Conservation (phyloP, 257 asterid genomes). For the Linderniella brevidens region DNA sequence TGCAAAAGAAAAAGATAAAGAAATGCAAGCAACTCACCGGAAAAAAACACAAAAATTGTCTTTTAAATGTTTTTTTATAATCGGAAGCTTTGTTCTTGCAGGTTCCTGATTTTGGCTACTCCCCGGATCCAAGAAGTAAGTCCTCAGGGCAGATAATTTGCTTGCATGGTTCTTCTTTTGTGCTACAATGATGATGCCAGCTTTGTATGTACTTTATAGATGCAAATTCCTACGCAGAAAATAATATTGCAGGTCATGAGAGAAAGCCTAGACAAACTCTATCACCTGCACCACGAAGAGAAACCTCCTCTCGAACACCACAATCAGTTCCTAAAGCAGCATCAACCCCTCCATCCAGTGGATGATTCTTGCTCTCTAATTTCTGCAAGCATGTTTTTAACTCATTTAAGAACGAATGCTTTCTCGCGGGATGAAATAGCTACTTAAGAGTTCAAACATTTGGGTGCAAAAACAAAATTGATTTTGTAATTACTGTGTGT, state of each 20-base stretch:
- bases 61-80: slow-evolving; percentile 10
- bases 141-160: slow-evolving; percentile 14
- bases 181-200: slow-evolving; percentile 1
- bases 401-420: no score
- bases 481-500: background rate
- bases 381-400: background rate
- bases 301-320: slow-evolving; percentile 44
- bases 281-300: slow-evolving; percentile 29
- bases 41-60: background rate
- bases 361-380: slow-evolving; percentile 19
- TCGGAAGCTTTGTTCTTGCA: slow-evolving; percentile 21
- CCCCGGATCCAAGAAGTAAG: slow-evolving; percentile 81
- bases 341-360: slow-evolving; percentile 49
- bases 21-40: no score
- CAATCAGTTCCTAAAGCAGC: slow-evolving; percentile 50
- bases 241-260: slow-evolving; percentile 39
- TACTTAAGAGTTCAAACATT: no score
- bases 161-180: slow-evolving; percentile 4
- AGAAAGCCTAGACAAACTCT: slow-evolving; percentile 41
- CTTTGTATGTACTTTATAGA: slow-evolving; percentile 19
- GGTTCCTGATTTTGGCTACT: slow-evolving; percentile 64
- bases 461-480: background rate
- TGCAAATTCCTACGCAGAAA: slow-evolving; percentile 65
- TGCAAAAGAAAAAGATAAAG: background rate
- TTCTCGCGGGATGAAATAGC: background rate